Evolutionary conservation across 495 filamentous ascomycete species (phyloP).

Genomic region (Aspergillus steynii): DNA sequence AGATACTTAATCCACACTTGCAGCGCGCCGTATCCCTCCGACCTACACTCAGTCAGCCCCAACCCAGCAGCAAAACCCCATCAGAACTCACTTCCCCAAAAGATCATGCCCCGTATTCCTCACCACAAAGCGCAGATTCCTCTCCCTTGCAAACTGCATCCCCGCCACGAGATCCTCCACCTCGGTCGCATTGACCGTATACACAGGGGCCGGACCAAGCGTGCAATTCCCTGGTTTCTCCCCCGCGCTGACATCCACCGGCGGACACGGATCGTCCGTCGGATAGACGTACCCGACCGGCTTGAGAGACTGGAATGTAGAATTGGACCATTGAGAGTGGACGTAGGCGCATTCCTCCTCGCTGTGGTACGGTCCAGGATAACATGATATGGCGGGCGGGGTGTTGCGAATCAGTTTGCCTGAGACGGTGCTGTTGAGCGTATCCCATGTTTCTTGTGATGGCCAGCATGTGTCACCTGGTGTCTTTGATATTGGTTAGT

Average conservation of each 20-base stretch:
- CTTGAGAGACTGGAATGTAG: slow-evolving; percentile 25
- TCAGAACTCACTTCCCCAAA: slow-evolving; percentile 43
- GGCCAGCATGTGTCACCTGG: slow-evolving; percentile 48
- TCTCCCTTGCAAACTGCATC: slow-evolving; percentile 49
- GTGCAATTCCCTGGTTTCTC: slow-evolving; percentile 31
- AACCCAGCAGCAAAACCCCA: slow-evolving; percentile 4
- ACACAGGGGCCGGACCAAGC: slow-evolving; percentile 22
- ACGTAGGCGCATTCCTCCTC: slow-evolving; percentile 26
- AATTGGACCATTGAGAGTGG: slow-evolving; percentile 27
- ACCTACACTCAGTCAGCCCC: slow-evolving; percentile 45
- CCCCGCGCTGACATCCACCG: slow-evolving; percentile 28
- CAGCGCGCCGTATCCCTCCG: slow-evolving; percentile 36
- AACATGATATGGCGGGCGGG: slow-evolving; percentile 58
- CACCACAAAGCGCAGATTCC: slow-evolving; percentile 58
- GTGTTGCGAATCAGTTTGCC: slow-evolving; percentile 52
- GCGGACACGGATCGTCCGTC: slow-evolving; percentile 27
- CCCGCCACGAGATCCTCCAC: slow-evolving; percentile 25
- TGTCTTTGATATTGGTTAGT: slow-evolving; percentile 11
- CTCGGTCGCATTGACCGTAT: slow-evolving; percentile 35
- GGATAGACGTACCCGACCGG: slow-evolving; percentile 37
- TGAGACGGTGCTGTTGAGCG: slow-evolving; percentile 43
- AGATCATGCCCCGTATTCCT: slow-evolving; percentile 58
- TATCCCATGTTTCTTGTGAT: slow-evolving; percentile 31
- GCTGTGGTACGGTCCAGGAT: slow-evolving; percentile 37
- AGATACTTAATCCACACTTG: slow-evolving; percentile 42